Conservation (phyloP, 192 early-diverging fungal species). For the Geosiphon pyriformis region DNA sequence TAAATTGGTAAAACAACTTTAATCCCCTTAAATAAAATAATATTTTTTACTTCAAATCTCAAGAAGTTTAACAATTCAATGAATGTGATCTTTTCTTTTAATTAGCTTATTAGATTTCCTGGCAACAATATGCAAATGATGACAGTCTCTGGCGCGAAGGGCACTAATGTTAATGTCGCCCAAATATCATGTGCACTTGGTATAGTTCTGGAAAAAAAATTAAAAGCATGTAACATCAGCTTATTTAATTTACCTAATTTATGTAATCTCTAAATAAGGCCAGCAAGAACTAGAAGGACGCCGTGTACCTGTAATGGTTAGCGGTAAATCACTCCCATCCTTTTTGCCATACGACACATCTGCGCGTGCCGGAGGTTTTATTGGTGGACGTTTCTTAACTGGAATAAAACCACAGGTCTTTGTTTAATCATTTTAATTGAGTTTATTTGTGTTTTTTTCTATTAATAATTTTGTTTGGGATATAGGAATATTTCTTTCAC, state of each 20-base stretch:
- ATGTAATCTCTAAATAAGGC: constrained; percentile 29
- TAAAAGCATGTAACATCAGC: too few relatives aligned
- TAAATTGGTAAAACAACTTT: constrained; percentile 38
- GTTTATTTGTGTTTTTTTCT: constrained; percentile 20
- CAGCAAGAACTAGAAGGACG: constrained; percentile 98
- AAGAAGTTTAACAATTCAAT: not conserved
- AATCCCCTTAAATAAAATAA: not conserved
- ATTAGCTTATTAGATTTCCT: constrained; percentile 74
- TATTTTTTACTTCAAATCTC: not conserved
- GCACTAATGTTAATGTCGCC: constrained; percentile 87
- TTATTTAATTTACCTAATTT: not conserved
- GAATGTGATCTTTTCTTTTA: not conserved
- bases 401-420: constrained; percentile 91
- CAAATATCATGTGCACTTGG: constrained; percentile 95
- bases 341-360: constrained; percentile 88
- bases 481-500: constrained; percentile 74
- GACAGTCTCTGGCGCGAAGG: constrained; percentile 98
- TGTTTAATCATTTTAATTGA: constrained; percentile 32
- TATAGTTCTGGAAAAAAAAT: not conserved
- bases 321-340: constrained; percentile 92
- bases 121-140: constrained; percentile 98
- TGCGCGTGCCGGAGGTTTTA: constrained; percentile 93
- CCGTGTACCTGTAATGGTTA: constrained; percentile 96
- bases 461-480: not conserved
- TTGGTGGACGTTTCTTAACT: constrained; percentile 96